These are phyloP conservation scores for Polyplosphaeria fusca DNA, from an alignment of 495 filamentous ascomycete species.

Conservation along the genomic window DNA sequence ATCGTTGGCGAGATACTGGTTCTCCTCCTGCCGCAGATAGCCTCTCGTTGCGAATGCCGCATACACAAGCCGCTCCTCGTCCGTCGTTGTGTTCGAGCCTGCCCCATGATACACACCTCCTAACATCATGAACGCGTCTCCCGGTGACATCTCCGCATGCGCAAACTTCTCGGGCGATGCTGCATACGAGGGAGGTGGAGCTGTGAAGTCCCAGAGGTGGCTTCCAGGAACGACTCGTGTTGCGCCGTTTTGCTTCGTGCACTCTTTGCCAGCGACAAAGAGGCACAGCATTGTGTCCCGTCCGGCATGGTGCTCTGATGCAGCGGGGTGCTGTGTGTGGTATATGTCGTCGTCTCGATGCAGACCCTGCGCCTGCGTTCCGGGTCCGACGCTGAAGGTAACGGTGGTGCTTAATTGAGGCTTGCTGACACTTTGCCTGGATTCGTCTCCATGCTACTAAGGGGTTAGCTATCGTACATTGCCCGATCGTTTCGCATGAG, in stretches of 20 bases:
- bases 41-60: constrained; percentile 41
- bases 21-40: constrained; percentile 32
- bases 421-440: not conserved
- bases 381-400: not conserved
- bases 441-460: no score
- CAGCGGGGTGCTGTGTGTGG: not conserved
- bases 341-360: not conserved
- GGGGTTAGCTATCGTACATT: no score
- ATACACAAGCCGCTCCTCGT: constrained; percentile 38
- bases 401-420: not conserved
- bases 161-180: not conserved
- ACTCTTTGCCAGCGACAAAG: not conserved
- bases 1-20: constrained; percentile 34
- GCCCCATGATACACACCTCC: not conserved
- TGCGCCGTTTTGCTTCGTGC: not conserved
- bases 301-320: not conserved
- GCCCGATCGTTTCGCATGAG: not conserved
- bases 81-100: constrained; percentile 24
- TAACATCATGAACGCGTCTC: not conserved
- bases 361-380: not conserved
- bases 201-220: not conserved
- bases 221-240: not conserved
- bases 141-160: not conserved
- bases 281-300: not conserved
- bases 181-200: no score